phyloP scores from a whole-genome alignment of 2,329 filamentous ascomycete species.

The Teratosphaeria pseudoeucalypti region DNA sequence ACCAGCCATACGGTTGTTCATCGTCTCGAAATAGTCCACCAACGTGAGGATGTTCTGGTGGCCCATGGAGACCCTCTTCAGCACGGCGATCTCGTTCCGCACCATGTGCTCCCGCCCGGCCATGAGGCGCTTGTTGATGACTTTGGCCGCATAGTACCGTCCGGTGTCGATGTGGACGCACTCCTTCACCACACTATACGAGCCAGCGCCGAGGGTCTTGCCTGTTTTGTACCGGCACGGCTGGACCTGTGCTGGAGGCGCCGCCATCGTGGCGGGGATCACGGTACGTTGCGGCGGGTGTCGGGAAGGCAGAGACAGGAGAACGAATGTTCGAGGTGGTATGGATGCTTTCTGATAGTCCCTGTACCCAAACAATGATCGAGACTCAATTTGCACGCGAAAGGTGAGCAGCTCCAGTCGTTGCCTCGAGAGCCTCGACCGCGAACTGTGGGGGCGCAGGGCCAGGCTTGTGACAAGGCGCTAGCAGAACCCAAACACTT shows the following conservation, averaged over 20 bases:
- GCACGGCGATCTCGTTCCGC: conserved; percentile 92
- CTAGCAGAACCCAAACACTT: background rate
- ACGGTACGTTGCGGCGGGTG: background rate
- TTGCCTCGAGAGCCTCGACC: background rate
- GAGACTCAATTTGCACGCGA: background rate
- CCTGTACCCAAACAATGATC: no score
- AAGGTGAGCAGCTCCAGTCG: background rate
- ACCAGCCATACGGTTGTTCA: conserved; percentile 67
- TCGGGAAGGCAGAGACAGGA: background rate
- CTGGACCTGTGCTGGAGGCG: conserved; percentile 53
- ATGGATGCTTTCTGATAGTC: background rate
- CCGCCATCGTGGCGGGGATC: background rate
- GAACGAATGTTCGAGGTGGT: background rate
- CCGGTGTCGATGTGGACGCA: conserved; percentile 98
- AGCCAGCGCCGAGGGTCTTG: conserved; percentile 91
- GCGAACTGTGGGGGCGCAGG: background rate
- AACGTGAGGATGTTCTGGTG: conserved; percentile 96
- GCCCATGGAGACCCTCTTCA: conserved; percentile 98
- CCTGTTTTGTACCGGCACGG: conserved; percentile 98
- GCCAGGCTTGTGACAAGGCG: background rate
- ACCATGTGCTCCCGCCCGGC: conserved; percentile 97
- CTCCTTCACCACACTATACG: conserved; percentile 97
- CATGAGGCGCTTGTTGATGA: conserved; percentile 99
- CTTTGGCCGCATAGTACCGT: conserved; percentile 95
- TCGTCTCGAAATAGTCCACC: conserved; percentile 98